phyloP scores from a whole-genome alignment of 2,329 filamentous ascomycete genomes.

The Aspergillus quadrilineatus region DNA sequence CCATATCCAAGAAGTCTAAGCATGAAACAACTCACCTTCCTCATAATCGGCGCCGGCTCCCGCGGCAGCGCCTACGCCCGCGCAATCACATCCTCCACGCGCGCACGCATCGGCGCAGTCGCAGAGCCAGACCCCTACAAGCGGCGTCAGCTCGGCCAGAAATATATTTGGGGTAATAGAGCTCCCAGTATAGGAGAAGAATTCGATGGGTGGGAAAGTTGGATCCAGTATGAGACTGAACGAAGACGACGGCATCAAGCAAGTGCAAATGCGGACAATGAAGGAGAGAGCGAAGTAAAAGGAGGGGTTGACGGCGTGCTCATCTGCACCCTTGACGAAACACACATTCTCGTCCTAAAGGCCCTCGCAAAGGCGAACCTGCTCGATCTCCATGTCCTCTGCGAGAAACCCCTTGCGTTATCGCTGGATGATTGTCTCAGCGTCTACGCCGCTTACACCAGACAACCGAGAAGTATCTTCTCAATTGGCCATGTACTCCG shows the following conservation, averaged over 20 bases:
- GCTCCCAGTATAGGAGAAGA: constrained; percentile 42
- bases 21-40: constrained; percentile 56
- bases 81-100: constrained; percentile 64
- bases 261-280: too few species aligned
- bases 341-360: constrained; percentile 77
- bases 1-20: not conserved
- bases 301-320: constrained; percentile 65
- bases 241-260: not conserved
- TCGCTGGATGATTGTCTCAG: constrained; percentile 73
- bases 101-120: constrained; percentile 69
- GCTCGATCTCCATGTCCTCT: constrained; percentile 76
- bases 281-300: not conserved
- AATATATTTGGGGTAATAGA: constrained; percentile 66
- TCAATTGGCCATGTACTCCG: constrained; percentile 91
- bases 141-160: constrained; percentile 66
- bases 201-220: constrained; percentile 73
- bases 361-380: constrained; percentile 59
- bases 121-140: constrained; percentile 81
- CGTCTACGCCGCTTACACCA: constrained; percentile 55
- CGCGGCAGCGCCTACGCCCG: constrained; percentile 73
- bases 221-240: constrained; percentile 48
- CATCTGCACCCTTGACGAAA: constrained; percentile 79
- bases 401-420: constrained; percentile 90
- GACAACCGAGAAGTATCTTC: constrained; percentile 58
- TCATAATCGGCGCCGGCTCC: constrained; percentile 80